Evolutionary conservation across 2,329 filamentous ascomycete species (phyloP).

Genomic region (Zasmidium angulare): DNA sequence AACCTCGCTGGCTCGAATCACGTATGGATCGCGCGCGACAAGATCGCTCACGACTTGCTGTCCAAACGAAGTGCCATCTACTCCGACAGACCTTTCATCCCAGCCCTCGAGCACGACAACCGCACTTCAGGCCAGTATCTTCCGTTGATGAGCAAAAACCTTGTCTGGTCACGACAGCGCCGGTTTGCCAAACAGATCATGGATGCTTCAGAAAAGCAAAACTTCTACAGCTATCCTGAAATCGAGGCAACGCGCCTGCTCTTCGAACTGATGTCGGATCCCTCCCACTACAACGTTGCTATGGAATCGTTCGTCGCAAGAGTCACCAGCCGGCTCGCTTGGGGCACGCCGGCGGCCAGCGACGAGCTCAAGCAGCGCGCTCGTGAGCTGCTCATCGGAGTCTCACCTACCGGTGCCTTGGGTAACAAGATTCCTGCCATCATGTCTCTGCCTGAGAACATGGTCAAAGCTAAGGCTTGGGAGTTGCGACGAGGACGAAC

Average conservation of each 20-base stretch:
- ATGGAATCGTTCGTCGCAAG: constrained; percentile 48
- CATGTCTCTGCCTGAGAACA: constrained; percentile 46
- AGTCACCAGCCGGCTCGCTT: constrained; percentile 49
- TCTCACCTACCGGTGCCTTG: constrained; percentile 47
- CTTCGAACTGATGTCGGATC: constrained; percentile 45
- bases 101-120: constrained; percentile 45
- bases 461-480: constrained; percentile 46
- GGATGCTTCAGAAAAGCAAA: constrained; percentile 42
- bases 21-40: constrained; percentile 47
- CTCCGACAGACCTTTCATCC: constrained; percentile 48
- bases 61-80: constrained; percentile 48
- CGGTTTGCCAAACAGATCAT: constrained; percentile 49
- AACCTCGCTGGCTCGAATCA: constrained; percentile 47
- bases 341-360: constrained; percentile 45
- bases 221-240: constrained; percentile 46
- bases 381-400: constrained; percentile 46
- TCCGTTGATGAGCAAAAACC: constrained; percentile 45
- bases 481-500: constrained; percentile 44
- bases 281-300: constrained; percentile 43
- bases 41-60: constrained; percentile 44
- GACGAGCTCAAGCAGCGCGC: constrained; percentile 50
- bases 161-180: constrained; percentile 44
- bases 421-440: constrained; percentile 48
- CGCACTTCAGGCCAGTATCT: constrained; percentile 47
- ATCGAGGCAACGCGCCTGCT: constrained; percentile 47